Evolutionary conservation across 129 eudicot genomes (phyloP).

Genomic region (Lactuca sativa): DNA sequence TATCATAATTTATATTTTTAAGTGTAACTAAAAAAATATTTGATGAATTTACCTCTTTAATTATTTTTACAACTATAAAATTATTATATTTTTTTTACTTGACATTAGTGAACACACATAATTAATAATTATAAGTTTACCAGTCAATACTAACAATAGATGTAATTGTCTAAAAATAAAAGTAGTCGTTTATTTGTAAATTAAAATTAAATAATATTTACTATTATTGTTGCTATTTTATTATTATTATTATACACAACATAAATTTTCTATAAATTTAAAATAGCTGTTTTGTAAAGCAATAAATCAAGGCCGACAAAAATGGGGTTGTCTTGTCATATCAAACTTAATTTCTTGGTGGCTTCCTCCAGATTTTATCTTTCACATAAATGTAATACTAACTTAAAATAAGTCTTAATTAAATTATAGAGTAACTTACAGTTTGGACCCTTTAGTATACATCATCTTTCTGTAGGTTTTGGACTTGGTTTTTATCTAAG

Average conservation of each 20-base stretch:
- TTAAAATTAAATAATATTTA: no score
- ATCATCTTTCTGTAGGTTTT: no score
- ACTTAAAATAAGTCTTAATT: background rate
- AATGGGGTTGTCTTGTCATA: constrained; percentile 48
- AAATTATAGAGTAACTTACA: no score
- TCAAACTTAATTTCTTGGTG: constrained; percentile 33
- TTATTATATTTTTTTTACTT: no score
- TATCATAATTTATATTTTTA: background rate
- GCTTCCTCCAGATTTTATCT: constrained; percentile 27
- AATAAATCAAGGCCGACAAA: constrained; percentile 42
- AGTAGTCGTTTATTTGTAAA: background rate
- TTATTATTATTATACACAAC: background rate
- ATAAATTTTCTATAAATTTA: background rate
- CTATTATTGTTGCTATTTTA: no score
- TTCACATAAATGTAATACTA: constrained; percentile 26
- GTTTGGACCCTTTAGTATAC: no score
- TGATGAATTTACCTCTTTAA: background rate
- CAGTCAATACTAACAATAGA: no score
- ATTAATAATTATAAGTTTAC: no score
- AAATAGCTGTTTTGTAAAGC: constrained; percentile 20
- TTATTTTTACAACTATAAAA: background rate
- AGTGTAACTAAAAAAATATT: background rate
- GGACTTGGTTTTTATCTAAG: no score
- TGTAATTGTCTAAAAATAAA: background rate
- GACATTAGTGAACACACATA: no score